Evolutionary conservation across 148 eudicot species (phyloP), one percentile per base, ranked within the genome.

Genomic region (Persicaria tinctoria): DNA sequence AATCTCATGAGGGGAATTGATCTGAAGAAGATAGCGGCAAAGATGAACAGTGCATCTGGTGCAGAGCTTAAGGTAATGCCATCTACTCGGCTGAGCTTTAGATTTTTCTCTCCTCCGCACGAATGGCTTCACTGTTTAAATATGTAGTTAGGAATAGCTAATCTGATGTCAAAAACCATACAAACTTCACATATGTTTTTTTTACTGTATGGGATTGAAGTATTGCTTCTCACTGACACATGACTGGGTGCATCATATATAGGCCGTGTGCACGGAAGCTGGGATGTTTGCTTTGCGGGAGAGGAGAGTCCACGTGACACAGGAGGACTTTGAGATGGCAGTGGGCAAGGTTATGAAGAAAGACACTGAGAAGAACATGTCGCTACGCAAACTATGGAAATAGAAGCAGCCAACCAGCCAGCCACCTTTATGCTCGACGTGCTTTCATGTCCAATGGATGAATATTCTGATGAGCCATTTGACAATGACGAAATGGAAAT

Each of bases 31-130:
- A 88, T 87, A 49, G 91, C 91, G 27, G 94, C 84, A 86, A 90
- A 90, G 86, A 90, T 90, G 94, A 86, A 82, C 72, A 89, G 90
- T 17, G 94, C 91, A 23, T 90, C 94, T 64, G 94, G 94, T 79
- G 94, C 94, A 17, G 94, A 90, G 78, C 86, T 90, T 5, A 90
- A 90, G 94, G 91, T 89, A 14, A 23, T 7, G 4, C 6, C 60
- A 55, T 55, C 5, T 5, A 55, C 60, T n/a, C 60, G n/a, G 27
- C 2, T 32, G 41, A 1, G 41, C 41, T 32, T 32, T 32, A 32
- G 41, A 32, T 32, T 32, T 32, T 32, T 32, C 41, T 32, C 41
- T 32, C 1, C 1, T 32, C 41, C 41, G 2, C 41, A 32, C 1
- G 41, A 32, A 32, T 32, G 41, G 2, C 41, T 32, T 32, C 41